Percentiles rank a stretch among this genome's conserved stretches.
Conservation (phyloP, 73 alveolate species). For the Paramecium octaurelia region DNA sequence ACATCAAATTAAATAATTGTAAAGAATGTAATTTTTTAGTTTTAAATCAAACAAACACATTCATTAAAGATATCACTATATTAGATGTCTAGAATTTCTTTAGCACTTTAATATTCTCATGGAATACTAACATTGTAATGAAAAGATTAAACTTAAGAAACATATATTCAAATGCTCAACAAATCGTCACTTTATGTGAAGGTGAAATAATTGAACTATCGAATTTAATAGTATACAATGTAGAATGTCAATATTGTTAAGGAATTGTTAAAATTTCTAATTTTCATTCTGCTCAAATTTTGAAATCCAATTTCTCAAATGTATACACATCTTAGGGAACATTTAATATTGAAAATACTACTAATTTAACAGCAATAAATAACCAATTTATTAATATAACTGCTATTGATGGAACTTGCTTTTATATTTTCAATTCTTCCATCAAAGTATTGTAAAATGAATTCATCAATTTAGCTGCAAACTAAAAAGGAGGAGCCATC, state of each 20-base stretch:
- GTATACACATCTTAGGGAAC: not conserved
- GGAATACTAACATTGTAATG: not conserved
- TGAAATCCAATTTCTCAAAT: not conserved
- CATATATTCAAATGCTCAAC: not conserved
- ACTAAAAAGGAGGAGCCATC: not conserved
- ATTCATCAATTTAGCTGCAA: not conserved
- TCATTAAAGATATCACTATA: not conserved
- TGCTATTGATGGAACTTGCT: not conserved
- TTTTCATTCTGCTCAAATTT: not conserved
- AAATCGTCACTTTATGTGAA: not conserved
- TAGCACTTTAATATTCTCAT: not conserved
- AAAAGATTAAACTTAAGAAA: not conserved
- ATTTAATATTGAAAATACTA: not conserved
- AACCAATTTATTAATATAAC: not conserved
- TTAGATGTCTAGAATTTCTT: not conserved
- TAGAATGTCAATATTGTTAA: not conserved
- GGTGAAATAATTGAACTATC: not conserved
- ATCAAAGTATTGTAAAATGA: not conserved
- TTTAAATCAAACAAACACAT: not conserved
- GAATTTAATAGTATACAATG: not conserved
- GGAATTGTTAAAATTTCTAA: not conserved
- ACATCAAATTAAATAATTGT: not conserved
- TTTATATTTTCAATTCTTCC: not conserved
- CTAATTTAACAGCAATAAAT: not conserved
- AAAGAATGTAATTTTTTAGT: not conserved